phyloP scores from a whole-genome alignment of 2,329 filamentous ascomycete species.

The Microsporum audouinii region DNA sequence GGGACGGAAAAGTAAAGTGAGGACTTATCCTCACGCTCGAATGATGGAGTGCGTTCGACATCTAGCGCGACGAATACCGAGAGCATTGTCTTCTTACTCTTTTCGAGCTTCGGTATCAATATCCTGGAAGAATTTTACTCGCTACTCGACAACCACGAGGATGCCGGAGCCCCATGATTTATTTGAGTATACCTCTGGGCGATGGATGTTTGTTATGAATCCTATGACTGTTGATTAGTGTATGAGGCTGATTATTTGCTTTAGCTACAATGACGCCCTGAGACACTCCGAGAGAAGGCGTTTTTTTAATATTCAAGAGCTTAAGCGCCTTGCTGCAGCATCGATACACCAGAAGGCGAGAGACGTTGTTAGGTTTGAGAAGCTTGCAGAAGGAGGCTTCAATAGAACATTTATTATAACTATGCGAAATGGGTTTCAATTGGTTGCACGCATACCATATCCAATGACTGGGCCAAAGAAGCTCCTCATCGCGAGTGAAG shows the following conservation, averaged over 20 bases:
- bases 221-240: background rate
- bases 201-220: background rate
- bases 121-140: no score
- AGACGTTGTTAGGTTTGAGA: background rate
- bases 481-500: conserved; percentile 17
- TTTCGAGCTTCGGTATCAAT: no score
- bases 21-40: no score
- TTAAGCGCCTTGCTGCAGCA: background rate
- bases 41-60: no score
- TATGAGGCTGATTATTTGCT: background rate
- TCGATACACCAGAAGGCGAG: background rate
- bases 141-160: no score
- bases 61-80: no score
- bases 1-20: no score
- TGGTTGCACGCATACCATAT: background rate
- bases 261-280: conserved; percentile 5
- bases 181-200: background rate
- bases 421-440: background rate
- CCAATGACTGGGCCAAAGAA: conserved; percentile 21
- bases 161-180: background rate
- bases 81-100: no score
- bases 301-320: background rate
- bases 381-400: background rate
- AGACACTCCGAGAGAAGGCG: conserved; percentile 2
- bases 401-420: background rate